Evolutionary conservation across 352 stramenopile species (phyloP).

Genomic region (Peronospora tabacina): DNA sequence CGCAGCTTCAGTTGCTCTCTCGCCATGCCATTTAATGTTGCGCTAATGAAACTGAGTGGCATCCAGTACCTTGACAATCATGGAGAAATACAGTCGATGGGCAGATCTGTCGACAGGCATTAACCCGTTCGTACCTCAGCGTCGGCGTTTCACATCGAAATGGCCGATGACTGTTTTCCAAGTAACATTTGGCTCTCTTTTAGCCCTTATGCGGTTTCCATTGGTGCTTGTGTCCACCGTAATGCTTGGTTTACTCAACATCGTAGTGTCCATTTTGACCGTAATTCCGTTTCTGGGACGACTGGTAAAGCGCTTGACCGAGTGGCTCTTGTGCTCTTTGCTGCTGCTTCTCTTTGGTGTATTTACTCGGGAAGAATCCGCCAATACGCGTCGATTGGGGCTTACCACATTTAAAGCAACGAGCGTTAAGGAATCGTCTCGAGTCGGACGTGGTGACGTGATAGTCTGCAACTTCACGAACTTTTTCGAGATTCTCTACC

Average conservation of each 20-base stretch:
- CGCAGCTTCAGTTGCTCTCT: constrained; percentile 24
- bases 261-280: constrained; percentile 45
- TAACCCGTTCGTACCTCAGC: constrained; percentile 82
- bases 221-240: constrained; percentile 38
- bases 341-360: constrained; percentile 57
- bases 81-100: constrained; percentile 86
- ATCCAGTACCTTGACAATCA: constrained; percentile 9
- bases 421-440: constrained; percentile 20
- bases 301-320: constrained; percentile 52
- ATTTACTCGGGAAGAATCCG: constrained; percentile 57
- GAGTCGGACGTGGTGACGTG: constrained; percentile 46
- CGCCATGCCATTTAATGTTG: neutral
- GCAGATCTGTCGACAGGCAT: constrained; percentile 78
- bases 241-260: constrained; percentile 40
- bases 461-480: constrained; percentile 80
- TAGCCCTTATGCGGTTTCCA: constrained; percentile 46
- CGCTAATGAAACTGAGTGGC: neutral
- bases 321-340: constrained; percentile 68
- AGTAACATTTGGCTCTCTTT: constrained; percentile 33
- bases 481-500: constrained; percentile 73
- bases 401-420: constrained; percentile 39
- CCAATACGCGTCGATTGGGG: constrained; percentile 66
- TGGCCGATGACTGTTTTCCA: constrained; percentile 37
- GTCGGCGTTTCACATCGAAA: constrained; percentile 43
- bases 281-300: constrained; percentile 61